Evolutionary conservation across 2,329 filamentous ascomycete species (phyloP).

Genomic region (Sordariomycetes sp.): DNA sequence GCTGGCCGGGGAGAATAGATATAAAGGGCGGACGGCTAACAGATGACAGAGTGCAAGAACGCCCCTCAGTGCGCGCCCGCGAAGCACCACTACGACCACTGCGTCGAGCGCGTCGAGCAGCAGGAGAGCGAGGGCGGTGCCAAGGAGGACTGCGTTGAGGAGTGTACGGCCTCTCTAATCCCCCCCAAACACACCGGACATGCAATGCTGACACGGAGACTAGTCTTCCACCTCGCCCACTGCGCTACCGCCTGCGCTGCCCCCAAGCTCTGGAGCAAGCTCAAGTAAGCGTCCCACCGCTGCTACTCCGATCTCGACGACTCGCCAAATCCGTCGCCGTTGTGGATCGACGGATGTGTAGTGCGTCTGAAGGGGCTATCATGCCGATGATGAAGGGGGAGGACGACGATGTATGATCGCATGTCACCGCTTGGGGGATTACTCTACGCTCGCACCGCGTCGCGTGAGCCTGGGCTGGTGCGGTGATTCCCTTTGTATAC

Average conservation of each 20-base stretch:
- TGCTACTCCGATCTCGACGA: not conserved
- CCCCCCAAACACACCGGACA: not conserved
- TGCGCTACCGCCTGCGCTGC: constrained; percentile 90
- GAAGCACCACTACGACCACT: constrained; percentile 99
- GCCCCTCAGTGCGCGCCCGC: constrained; percentile 73
- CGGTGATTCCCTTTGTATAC: constrained; percentile 6
- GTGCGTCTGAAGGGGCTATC: no score
- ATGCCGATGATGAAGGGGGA: no score
- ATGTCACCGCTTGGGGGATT: no score
- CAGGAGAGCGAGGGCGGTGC: constrained; percentile 61
- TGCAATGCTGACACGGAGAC: constrained; percentile 2
- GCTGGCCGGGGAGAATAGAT: not conserved
- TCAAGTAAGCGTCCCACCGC: constrained; percentile 69
- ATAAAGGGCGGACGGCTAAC: not conserved
- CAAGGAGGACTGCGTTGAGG: constrained; percentile 96
- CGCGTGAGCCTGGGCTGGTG: no score
- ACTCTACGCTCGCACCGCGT: no score
- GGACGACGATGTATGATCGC: no score
- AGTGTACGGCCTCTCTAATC: constrained; percentile 63
- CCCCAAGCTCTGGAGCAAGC: constrained; percentile 85
- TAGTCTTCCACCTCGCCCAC: constrained; percentile 98
- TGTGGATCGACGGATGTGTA: no score
- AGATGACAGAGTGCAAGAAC: constrained; percentile 70
- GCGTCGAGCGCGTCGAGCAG: constrained; percentile 75
- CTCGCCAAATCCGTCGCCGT: no score